phyloP scores from a whole-genome alignment of 2,329 filamentous ascomycete genomes.

The Drechmeria coniospora region DNA sequence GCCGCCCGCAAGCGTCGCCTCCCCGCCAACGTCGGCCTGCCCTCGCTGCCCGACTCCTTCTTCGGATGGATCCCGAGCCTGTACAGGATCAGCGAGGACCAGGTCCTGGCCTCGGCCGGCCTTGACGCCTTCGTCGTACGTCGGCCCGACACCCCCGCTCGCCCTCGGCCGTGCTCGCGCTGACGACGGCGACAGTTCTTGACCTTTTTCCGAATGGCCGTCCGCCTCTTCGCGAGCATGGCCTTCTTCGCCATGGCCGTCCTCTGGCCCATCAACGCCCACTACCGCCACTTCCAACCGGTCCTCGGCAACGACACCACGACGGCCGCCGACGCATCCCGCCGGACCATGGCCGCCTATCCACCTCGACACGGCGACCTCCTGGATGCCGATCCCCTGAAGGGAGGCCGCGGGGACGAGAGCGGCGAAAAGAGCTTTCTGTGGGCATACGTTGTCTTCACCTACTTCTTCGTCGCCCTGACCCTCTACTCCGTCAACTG shows the following conservation, averaged over 20 bases:
- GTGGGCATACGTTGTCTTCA: constrained; percentile 90
- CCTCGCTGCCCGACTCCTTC: constrained; percentile 66
- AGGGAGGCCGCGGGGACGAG: constrained; percentile 19
- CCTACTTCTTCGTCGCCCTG: constrained; percentile 76
- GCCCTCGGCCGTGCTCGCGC: not conserved
- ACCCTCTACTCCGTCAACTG: constrained; percentile 70
- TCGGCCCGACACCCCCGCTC: constrained; percentile 7
- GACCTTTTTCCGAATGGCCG: constrained; percentile 89
- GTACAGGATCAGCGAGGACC: constrained; percentile 72
- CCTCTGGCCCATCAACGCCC: constrained; percentile 72
- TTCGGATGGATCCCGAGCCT: constrained; percentile 88
- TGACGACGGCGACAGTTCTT: constrained; percentile 43
- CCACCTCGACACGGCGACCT: not conserved
- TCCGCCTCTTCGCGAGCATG: constrained; percentile 64
- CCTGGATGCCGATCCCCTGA: constrained; percentile 6
- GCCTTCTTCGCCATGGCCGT: constrained; percentile 69
- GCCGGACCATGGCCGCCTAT: not conserved
- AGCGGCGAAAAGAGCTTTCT: constrained; percentile 39
- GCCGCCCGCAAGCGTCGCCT: constrained; percentile 71
- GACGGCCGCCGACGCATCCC: constrained; percentile 1
- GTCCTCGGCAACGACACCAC: constrained; percentile 1
- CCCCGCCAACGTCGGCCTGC: constrained; percentile 44
- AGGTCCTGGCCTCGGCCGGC: constrained; percentile 78
- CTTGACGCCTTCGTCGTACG: constrained; percentile 83
- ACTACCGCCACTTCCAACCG: constrained; percentile 26